Evolutionary conservation across 257 asterid species (phyloP).

Genomic region (Scutellaria barbata): DNA sequence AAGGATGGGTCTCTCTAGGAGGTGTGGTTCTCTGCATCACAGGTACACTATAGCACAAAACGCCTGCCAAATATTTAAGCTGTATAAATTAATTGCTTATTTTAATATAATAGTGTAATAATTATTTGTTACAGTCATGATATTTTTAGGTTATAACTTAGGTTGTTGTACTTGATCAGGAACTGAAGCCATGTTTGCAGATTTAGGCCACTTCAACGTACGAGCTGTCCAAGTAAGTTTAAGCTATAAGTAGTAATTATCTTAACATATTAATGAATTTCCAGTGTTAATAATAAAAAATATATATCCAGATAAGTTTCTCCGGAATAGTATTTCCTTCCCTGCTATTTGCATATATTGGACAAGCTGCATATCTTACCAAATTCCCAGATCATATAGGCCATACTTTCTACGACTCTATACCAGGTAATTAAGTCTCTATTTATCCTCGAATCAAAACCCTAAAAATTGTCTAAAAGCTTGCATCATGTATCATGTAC

Average conservation of each 20-base stretch:
- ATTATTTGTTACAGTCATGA: too few relatives aligned
- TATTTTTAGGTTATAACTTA: too few relatives aligned
- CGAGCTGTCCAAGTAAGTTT: conserved; percentile 62
- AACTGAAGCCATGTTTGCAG: conserved; percentile 88
- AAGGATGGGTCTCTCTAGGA: conserved; percentile 74
- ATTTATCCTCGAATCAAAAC: too few relatives aligned
- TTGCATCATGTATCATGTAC: too few relatives aligned
- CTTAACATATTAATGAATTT: too few relatives aligned
- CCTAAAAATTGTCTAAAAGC: too few relatives aligned
- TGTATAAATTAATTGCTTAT: too few relatives aligned
- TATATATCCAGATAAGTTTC: conserved; percentile 59
- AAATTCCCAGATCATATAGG: conserved; percentile 49
- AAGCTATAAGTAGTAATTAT: neutral
- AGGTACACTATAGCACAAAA: too few relatives aligned
- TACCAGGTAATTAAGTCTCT: conserved; percentile 46
- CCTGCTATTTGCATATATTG: conserved; percentile 50
- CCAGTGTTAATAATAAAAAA: neutral
- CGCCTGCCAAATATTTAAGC: too few relatives aligned
- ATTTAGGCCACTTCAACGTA: conserved; percentile 74
- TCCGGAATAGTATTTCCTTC: conserved; percentile 61
- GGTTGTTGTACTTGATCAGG: conserved; percentile 45
- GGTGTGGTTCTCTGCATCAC: conserved; percentile 75
- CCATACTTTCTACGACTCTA: conserved; percentile 56
- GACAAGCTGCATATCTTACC: conserved; percentile 75
- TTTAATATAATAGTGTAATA: too few relatives aligned